Base-by-base conservation (phyloP, 768 basidiomycete species). In the Amanita rubescens region DNA sequence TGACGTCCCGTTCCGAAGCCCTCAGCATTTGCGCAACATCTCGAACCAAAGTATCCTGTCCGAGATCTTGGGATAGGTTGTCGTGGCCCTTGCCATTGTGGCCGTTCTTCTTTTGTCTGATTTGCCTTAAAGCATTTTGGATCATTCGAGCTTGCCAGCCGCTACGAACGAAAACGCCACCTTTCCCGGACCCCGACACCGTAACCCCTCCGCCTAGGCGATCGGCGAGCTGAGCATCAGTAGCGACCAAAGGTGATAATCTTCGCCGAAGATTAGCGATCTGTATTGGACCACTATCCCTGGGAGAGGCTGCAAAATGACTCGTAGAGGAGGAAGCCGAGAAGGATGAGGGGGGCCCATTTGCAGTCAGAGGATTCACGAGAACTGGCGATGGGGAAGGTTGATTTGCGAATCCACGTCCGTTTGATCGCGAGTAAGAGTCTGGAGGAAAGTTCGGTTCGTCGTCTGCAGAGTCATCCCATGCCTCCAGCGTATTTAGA, bases 111-210 rank as follows among this genome's bases (percentile, higher is more conserved):
- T 69, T 71, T 25, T 56, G 19, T 58, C 69, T 72, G 27, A 71
- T 60, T 54, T 72, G 70, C 51, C 75, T 71, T 8, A 76, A 57
- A 9, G 79, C 73, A 44, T 78, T 77, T 59, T 83, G 76, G 49
- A 81, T 71, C 1, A 82, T 81, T 51, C 83, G 78, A 5, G 83
- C 75, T 63, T 91, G 89, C 89, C 89, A 91, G 11, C 89, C 89
- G 45, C 77, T 82, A 24, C 89, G 84, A 15, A 91, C 89, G 62
- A 77, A 88, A 32, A 91, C 79, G 49, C 80, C 79, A 55, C 85
- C 83, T 59, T 79, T 87, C 7, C 86, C 87, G n/a, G 85, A 85
- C 25, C 85, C 85, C 19, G 84, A 82, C 30, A 88, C 79, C 20
- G 79, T 72, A 51, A 89, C 68, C 12, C 87, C 88, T 24, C 87